These are phyloP conservation scores for Chaetomium olivaceum DNA, from an alignment of 2,329 filamentous ascomycete genomes.

Conservation along the genomic window DNA sequence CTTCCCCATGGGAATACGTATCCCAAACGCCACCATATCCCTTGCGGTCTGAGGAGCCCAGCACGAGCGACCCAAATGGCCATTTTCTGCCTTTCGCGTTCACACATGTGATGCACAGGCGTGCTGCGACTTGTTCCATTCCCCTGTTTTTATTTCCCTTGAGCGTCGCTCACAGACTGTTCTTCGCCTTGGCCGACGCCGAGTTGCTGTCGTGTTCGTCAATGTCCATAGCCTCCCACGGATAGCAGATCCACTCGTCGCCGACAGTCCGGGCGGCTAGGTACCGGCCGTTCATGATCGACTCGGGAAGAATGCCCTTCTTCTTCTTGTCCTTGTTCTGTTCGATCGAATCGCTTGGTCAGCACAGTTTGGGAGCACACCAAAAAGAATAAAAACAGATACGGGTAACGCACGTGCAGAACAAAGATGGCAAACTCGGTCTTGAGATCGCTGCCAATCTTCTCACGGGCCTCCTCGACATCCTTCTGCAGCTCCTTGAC, in stretches of 20 bases:
- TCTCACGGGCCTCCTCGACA: slow-evolving; percentile 75
- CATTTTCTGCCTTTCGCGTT: neutral
- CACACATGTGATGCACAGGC: neutral
- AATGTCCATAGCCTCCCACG: slow-evolving; percentile 94
- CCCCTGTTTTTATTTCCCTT: neutral
- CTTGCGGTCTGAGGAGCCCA: neutral
- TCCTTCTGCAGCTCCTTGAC: slow-evolving; percentile 94
- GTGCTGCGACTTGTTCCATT: neutral
- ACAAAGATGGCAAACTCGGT: slow-evolving; percentile 95
- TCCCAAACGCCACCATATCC: neutral
- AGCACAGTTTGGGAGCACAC: neutral
- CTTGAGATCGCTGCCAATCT: slow-evolving; percentile 66
- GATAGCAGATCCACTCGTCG: slow-evolving; percentile 99
- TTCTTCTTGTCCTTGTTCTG: slow-evolving; percentile 97
- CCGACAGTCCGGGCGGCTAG: slow-evolving; percentile 81
- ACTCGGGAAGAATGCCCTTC: slow-evolving; percentile 79
- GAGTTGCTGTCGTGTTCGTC: slow-evolving; percentile 83
- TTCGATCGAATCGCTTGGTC: neutral
- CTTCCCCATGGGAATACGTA: neutral
- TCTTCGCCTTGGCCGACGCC: slow-evolving; percentile 43
- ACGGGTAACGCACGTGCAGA: slow-evolving; percentile 67
- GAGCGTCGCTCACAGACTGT: slow-evolving; percentile 8
- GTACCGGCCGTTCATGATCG: slow-evolving; percentile 78
- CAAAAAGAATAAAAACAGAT: neutral
- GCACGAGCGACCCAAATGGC: neutral